phyloP scores from a whole-genome alignment of 495 filamentous ascomycete genomes.

The Penicillium tannophilum region DNA sequence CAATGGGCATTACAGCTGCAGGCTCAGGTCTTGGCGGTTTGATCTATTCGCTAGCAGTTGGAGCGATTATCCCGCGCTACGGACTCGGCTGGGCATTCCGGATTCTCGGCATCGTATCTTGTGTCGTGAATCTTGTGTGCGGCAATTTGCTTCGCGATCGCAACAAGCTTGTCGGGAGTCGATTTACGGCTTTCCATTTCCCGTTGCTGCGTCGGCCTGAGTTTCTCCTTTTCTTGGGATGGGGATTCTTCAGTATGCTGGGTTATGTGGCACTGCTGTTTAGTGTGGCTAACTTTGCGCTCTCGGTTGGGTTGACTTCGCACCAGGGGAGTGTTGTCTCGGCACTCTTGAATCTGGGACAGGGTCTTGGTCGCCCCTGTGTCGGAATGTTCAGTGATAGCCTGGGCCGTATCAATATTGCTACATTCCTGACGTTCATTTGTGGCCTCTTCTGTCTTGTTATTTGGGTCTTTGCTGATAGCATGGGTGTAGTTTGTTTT shows the following conservation, averaged over 20 bases:
- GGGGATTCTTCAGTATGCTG: constrained; percentile 71
- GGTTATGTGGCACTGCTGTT: constrained; percentile 78
- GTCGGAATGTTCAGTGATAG: constrained; percentile 75
- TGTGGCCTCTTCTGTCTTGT: constrained; percentile 67
- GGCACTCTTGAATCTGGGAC: constrained; percentile 72
- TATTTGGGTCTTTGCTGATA: constrained; percentile 72
- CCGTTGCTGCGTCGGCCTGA: constrained; percentile 60
- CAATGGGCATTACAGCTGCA: constrained; percentile 70
- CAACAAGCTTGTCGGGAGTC: constrained; percentile 66
- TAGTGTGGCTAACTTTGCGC: constrained; percentile 73
- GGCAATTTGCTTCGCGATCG: constrained; percentile 67
- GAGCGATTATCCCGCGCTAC: constrained; percentile 59
- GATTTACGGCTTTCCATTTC: constrained; percentile 64
- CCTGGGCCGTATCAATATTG: constrained; percentile 73
- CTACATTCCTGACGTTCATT: constrained; percentile 62
- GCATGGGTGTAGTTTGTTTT: constrained; percentile 66
- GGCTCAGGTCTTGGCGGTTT: constrained; percentile 79
- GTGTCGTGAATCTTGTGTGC: constrained; percentile 63
- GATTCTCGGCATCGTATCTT: constrained; percentile 67
- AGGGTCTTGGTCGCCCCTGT: constrained; percentile 68
- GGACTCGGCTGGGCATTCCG: constrained; percentile 74
- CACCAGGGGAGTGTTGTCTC: constrained; percentile 70
- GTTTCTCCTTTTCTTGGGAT: constrained; percentile 66
- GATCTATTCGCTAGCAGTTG: constrained; percentile 54
- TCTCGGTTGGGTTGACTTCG: constrained; percentile 64